These are phyloP conservation scores for Xylariaceae sp. DNA, from an alignment of 2,329 filamentous ascomycete species.

Conservation along the genomic window DNA sequence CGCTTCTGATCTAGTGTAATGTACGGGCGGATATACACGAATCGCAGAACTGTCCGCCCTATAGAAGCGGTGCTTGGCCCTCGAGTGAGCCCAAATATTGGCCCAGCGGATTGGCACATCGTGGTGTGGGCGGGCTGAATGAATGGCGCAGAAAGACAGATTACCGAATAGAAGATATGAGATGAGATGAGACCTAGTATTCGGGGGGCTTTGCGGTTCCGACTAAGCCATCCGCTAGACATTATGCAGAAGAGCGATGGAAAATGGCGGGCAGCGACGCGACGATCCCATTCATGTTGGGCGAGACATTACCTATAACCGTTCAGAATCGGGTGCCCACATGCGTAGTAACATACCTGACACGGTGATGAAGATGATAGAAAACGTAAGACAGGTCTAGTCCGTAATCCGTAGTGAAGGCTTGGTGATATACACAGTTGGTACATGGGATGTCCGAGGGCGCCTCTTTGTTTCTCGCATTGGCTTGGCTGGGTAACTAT, in stretches of 20 bases:
- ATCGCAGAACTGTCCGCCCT: not conserved
- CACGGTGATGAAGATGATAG: not conserved
- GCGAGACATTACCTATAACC: not conserved
- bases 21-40: not conserved
- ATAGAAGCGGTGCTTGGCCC: not conserved
- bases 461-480: not conserved
- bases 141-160: not conserved
- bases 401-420: not conserved
- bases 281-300: not conserved
- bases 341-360: not conserved
- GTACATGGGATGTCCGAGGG: not conserved
- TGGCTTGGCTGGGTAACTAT: not conserved
- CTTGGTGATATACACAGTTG: too few species aligned
- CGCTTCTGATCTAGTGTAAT: not conserved
- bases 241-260: not conserved
- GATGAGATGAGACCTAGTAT: not conserved
- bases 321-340: not conserved
- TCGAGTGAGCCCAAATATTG: not conserved
- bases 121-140: not conserved
- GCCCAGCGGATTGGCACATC: not conserved
- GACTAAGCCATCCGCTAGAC: not conserved
- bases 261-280: not conserved
- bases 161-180: not conserved
- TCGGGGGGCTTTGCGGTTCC: not conserved
- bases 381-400: not conserved